Evolutionary conservation across 2,329 filamentous ascomycete species (phyloP).

Genomic region (Microsporum canis): DNA sequence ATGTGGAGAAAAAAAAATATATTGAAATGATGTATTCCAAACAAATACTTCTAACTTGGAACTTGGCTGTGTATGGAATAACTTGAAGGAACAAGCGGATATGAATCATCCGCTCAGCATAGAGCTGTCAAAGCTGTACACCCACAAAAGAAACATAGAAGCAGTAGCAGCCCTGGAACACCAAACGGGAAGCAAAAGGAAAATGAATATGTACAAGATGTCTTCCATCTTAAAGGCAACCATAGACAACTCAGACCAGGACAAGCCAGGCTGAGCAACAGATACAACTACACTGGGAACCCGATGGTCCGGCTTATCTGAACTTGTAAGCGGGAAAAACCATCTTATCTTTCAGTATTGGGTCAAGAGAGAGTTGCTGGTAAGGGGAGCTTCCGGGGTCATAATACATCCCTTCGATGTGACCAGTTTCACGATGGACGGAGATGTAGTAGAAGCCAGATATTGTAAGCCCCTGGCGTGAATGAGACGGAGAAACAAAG

Average conservation of each 20-base stretch:
- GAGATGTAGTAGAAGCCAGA: slow-evolving; percentile 43
- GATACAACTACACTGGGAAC: background rate
- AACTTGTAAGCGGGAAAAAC: slow-evolving; percentile 34
- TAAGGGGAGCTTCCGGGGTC: slow-evolving; percentile 41
- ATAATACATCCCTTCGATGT: slow-evolving; percentile 40
- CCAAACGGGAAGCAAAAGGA: background rate
- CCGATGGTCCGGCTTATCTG: slow-evolving; percentile 19
- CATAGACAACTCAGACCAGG: background rate
- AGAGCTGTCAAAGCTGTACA: background rate
- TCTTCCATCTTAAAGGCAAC: background rate
- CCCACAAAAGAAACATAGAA: background rate
- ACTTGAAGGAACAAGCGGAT: background rate
- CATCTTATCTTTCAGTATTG: slow-evolving; percentile 29
- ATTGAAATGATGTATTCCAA: background rate
- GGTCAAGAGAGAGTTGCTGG: slow-evolving; percentile 36
- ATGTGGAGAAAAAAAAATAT: background rate
- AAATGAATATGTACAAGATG: slow-evolving; percentile 1
- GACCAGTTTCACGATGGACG: slow-evolving; percentile 34
- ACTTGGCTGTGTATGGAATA: background rate
- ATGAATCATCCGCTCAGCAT: background rate
- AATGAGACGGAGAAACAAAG: slow-evolving; percentile 38
- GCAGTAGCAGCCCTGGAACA: background rate
- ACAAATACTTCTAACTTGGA: background rate
- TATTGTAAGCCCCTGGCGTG: slow-evolving; percentile 39
- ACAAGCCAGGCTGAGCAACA: background rate